Conservation (phyloP, 1,139 yeast genomes). For the Debaryomyces singareniensis region DNA sequence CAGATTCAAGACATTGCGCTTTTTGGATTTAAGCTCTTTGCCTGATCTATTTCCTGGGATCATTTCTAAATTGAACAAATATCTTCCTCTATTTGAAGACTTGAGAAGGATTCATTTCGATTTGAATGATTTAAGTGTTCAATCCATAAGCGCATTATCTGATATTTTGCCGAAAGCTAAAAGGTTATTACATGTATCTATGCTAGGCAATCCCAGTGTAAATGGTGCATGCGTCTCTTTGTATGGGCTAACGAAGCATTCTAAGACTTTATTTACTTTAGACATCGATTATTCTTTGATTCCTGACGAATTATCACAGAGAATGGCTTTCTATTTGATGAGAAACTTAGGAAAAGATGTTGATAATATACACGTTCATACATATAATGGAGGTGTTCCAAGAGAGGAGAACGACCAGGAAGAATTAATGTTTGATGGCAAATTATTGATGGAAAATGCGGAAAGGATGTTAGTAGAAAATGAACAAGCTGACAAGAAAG, state of each 20-base stretch:
- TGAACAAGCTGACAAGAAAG: constrained; percentile 25
- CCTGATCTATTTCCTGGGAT: constrained; percentile 71
- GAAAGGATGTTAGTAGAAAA: constrained; percentile 47
- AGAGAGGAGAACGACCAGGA: constrained; percentile 26
- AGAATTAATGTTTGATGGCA: constrained; percentile 44
- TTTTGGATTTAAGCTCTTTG: constrained; percentile 70
- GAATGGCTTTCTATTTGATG: constrained; percentile 77
- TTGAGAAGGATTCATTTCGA: constrained; percentile 76
- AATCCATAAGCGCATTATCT: constrained; percentile 61
- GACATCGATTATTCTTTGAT: constrained; percentile 68
- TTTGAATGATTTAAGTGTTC: constrained; percentile 56
- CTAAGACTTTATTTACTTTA: constrained; percentile 58
- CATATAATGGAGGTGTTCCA: neutral
- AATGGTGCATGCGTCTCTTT: constrained; percentile 61
- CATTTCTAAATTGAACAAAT: constrained; percentile 52
- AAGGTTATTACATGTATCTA: constrained; percentile 68
- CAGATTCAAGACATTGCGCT: constrained; percentile 52
- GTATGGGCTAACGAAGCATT: constrained; percentile 63
- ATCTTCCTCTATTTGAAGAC: constrained; percentile 58
- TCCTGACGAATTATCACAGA: constrained; percentile 65
- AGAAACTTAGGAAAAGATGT: constrained; percentile 62
- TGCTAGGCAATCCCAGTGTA: constrained; percentile 57
- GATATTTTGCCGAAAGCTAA: constrained; percentile 66
- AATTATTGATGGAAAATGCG: constrained; percentile 57
- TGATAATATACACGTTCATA: constrained; percentile 11